phyloP scores from a whole-genome alignment of 192 early-diverging fungal species.

The Mortierella antarctica region DNA sequence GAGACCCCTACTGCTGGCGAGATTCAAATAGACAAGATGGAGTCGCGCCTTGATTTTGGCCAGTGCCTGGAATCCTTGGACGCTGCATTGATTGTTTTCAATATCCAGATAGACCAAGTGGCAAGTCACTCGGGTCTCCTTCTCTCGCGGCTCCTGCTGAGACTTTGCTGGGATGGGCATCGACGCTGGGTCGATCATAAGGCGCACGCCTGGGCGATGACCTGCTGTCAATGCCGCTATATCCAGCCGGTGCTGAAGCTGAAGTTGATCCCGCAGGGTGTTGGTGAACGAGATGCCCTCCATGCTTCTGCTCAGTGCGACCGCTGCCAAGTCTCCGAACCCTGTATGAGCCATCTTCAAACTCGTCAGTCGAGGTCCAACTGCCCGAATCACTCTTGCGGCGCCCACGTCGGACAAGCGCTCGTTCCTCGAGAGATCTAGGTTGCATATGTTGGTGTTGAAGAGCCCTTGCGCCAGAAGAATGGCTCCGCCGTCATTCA shows the following conservation, averaged over 20 bases:
- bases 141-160: conserved; percentile 2
- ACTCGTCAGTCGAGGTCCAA: conserved; percentile 35
- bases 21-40: conserved; percentile 33
- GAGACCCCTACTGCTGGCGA: conserved; percentile 23
- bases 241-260: conserved; percentile 42
- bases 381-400: conserved; percentile 36
- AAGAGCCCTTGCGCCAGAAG: conserved; percentile 44
- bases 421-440: conserved; percentile 47
- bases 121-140: conserved; percentile 18
- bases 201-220: conserved; percentile 30
- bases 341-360: conserved; percentile 48
- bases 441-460: conserved; percentile 31
- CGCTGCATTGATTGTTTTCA: conserved; percentile 38
- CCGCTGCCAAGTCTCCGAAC: conserved; percentile 45
- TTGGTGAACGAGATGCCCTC: conserved; percentile 44
- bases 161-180: not conserved
- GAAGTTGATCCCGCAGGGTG: conserved; percentile 24
- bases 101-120: conserved; percentile 45
- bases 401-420: conserved; percentile 25
- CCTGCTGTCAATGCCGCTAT: conserved; percentile 33
- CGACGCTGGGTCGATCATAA: not conserved
- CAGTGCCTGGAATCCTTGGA: conserved; percentile 28
- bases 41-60: conserved; percentile 29
- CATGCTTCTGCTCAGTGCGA: conserved; percentile 43
- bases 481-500: conserved; percentile 37